Evolutionary conservation across 768 basidiomycete species (phyloP), one percentile per base, ranked within the genome.

Genomic region (Pleurotus giganteus): DNA sequence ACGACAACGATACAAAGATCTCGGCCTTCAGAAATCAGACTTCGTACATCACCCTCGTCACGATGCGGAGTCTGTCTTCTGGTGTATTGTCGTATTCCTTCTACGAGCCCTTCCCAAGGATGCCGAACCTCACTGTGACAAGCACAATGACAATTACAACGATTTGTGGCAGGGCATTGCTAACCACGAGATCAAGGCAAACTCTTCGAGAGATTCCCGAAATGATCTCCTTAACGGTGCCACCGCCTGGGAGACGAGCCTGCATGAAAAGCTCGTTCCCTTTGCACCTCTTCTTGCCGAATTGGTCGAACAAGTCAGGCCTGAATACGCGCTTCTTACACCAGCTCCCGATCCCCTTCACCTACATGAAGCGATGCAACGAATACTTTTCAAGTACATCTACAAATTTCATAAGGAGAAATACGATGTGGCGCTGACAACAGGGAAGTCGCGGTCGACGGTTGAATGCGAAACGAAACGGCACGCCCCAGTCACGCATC

Each of bases 301-400:
- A 0, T 29, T 54, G 0, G 17, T 11, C 26, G 15, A 12, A 17
- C 53, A 54, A 29, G 31, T 54, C 41, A 13, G 11, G 9, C 43
- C 53, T 7, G 53, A 54, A 31, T 54, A 45, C 31, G 41, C 53
- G 3, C 31, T 29, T 12, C 41, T 54, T 15, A 26, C 15, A 7
- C 53, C 53, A 8, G 1, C 26, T 2, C 53, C 53, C 5, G n/a
- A 17, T 5, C n/a, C 8, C 1, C 32, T 54, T 24, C 53, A 54
- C 31, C 53, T 54, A 12, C 53, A 54, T 15, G 53, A 54, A 24
- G 43, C 53, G 17, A 54, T 54, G 53, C 53, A 54, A 34, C 42
- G 43, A 1, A 8, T 54, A n/a, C 21, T 54, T 9, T 19, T 54
- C 2, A 27, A 47, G 21, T 12, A 47, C 28, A 32, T 31, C 11